These are phyloP conservation scores for Angomonas desouzai DNA, from an alignment of 208 protist species.

Conservation along the genomic window DNA sequence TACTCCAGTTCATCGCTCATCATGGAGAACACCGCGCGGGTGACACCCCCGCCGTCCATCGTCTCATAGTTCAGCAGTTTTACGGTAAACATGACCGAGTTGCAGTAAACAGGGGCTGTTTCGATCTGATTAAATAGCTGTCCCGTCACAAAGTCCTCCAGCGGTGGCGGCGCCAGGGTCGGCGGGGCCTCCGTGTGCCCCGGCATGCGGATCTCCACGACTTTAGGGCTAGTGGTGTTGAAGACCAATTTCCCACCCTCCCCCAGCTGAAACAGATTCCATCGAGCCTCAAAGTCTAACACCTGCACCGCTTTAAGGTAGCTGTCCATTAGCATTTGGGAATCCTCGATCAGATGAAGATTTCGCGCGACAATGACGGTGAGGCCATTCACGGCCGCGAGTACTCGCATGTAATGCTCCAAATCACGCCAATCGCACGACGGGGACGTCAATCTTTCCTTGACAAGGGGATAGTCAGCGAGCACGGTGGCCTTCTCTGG, in stretches of 20 bases:
- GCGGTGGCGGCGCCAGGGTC: too few species aligned
- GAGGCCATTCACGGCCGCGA: conserved; percentile 58
- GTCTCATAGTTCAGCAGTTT: conserved; percentile 51
- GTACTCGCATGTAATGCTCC: conserved; percentile 63
- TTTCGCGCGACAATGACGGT: conserved; percentile 64
- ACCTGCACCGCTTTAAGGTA: conserved; percentile 59
- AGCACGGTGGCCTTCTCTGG: conserved; percentile 11
- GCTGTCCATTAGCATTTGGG: conserved; percentile 48
- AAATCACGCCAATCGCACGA: conserved; percentile 9
- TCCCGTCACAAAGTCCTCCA: conserved; percentile 32
- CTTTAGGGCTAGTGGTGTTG: conserved; percentile 21
- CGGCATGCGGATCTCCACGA: conserved; percentile 55
- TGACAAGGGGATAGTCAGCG: conserved; percentile 13
- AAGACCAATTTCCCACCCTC: conserved; percentile 46
- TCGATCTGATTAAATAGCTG: conserved; percentile 77
- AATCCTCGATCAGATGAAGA: conserved; percentile 54
- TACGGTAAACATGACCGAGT: conserved; percentile 78
- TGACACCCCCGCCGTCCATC: conserved; percentile 80
- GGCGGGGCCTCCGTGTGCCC: too few species aligned
- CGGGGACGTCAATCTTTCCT: neutral
- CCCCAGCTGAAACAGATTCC: conserved; percentile 72
- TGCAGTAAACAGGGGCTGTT: conserved; percentile 55
- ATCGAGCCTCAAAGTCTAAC: conserved; percentile 72
- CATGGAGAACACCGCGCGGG: conserved; percentile 79
- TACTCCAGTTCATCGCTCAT: conserved; percentile 85